Evolutionary conservation across 371 early-diverging fungal species (phyloP).

Genomic region (Chytridiales sp.): DNA sequence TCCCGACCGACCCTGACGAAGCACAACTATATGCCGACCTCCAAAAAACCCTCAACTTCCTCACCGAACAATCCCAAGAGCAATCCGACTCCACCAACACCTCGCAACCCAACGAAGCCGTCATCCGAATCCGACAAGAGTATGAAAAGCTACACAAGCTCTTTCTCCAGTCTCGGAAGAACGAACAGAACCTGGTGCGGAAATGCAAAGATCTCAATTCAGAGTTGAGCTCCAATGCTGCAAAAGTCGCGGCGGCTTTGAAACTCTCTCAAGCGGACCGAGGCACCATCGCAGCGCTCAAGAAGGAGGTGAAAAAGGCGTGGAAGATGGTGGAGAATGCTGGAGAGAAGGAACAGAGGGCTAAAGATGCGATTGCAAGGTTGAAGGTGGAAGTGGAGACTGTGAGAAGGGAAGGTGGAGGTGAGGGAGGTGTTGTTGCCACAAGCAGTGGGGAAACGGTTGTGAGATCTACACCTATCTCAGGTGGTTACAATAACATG

Average conservation of each 20-base stretch:
- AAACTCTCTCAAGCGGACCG: constrained; percentile 49
- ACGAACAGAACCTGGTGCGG: constrained; percentile 39
- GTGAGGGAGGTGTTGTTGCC: constrained; percentile 3
- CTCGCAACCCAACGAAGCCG: constrained; percentile 2
- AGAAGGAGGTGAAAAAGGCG: constrained; percentile 52
- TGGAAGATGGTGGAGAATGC: constrained; percentile 53
- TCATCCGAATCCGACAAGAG: constrained; percentile 29
- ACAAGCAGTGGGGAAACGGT: constrained; percentile 5
- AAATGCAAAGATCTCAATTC: constrained; percentile 38
- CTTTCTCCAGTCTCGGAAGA: constrained; percentile 41
- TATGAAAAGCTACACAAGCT: constrained; percentile 47
- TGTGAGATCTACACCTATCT: background rate
- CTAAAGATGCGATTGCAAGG: constrained; percentile 37
- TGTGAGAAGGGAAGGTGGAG: background rate
- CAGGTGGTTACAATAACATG: constrained; percentile 31
- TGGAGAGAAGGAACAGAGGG: constrained; percentile 37
- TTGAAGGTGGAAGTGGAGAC: constrained; percentile 24
- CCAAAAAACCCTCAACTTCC: constrained; percentile 22
- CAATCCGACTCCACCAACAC: constrained; percentile 4
- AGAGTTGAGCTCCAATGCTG: constrained; percentile 37
- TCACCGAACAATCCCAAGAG: constrained; percentile 12
- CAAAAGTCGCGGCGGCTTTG: constrained; percentile 48
- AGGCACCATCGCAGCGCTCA: constrained; percentile 37
- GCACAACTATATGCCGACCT: constrained; percentile 22
- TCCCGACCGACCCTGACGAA: constrained; percentile 3